A percentile compares a stretch with the other conserved stretches of the same genome.
Conservation (phyloP, 2,329 filamentous ascomycete genomes). For the Laburnicola sp. region DNA sequence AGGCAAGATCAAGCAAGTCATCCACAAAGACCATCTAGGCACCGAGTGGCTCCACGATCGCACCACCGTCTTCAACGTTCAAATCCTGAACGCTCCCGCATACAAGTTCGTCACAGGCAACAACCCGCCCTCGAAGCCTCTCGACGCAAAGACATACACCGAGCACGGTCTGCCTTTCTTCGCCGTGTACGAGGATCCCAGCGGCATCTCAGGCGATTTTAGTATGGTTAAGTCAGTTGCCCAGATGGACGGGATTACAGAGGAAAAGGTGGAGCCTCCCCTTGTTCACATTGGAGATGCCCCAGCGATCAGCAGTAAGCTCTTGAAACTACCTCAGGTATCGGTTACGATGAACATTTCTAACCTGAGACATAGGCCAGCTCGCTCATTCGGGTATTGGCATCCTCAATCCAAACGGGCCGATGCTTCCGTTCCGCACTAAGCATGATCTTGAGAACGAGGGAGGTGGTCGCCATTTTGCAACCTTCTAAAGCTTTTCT, state of each 20-base stretch:
- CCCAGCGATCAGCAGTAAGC: too few relatives aligned
- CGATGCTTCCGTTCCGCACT: background rate
- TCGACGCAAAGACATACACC: slow-evolving; percentile 43
- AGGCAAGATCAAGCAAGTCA: slow-evolving; percentile 48
- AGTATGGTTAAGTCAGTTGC: slow-evolving; percentile 30
- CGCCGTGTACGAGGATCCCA: slow-evolving; percentile 35
- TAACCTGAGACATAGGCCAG: too few relatives aligned
- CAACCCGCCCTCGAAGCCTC: slow-evolving; percentile 38
- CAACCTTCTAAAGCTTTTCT: too few relatives aligned
- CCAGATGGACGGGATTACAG: slow-evolving; percentile 22
- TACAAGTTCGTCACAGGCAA: slow-evolving; percentile 46
- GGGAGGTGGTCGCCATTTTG: background rate
- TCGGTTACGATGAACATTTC: too few relatives aligned
- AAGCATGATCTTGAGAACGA: background rate
- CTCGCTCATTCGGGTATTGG: too few relatives aligned
- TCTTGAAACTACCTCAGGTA: too few relatives aligned
- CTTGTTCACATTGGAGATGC: background rate
- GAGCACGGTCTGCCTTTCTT: slow-evolving; percentile 45
- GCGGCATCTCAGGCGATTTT: slow-evolving; percentile 33
- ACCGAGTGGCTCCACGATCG: slow-evolving; percentile 7
- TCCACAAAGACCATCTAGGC: slow-evolving; percentile 34
- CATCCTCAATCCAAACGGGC: background rate
- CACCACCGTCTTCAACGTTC: slow-evolving; percentile 45
- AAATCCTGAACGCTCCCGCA: slow-evolving; percentile 44
- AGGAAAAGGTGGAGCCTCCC: slow-evolving; percentile 15